Percentiles rank a stretch among this genome's conserved stretches.
Conservation (phyloP, 352 stramenopile genomes). For the Phytophthora capsici region DNA sequence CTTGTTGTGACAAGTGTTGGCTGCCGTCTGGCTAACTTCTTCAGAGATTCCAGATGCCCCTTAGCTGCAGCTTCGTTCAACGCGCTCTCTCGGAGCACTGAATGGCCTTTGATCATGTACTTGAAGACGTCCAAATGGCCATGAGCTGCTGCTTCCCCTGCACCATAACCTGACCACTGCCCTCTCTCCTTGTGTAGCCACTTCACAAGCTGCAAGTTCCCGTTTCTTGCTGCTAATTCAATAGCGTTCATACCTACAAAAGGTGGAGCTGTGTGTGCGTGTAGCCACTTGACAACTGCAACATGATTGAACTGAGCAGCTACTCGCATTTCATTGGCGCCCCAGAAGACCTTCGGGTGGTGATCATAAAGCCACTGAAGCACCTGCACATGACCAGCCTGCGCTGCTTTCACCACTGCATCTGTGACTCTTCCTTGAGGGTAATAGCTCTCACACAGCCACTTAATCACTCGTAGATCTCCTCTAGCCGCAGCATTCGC, state of each 20-base stretch:
- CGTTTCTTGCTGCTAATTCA: conserved; percentile 39
- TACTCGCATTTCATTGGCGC: conserved; percentile 38
- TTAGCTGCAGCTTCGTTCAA: conserved; percentile 38
- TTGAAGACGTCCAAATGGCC: conserved; percentile 46
- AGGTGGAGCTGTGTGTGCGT: conserved; percentile 34
- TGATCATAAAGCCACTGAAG: conserved; percentile 37
- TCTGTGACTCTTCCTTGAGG: conserved; percentile 33
- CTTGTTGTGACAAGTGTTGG: conserved; percentile 27
- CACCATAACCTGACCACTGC: conserved; percentile 45
- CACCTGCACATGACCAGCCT: conserved; percentile 22
- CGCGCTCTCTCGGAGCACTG: conserved; percentile 25
- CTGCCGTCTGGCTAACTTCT: conserved; percentile 30
- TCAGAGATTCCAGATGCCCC: conserved; percentile 40
- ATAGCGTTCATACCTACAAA: conserved; percentile 39
- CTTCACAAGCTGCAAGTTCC: conserved; percentile 42
- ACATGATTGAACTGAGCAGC: conserved; percentile 32
- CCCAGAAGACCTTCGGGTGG: conserved; percentile 39
- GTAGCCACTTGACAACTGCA: conserved; percentile 39
- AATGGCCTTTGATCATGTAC: conserved; percentile 49
- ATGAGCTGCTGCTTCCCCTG: conserved; percentile 37
- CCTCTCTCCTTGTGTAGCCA: conserved; percentile 38
- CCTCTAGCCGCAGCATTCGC: conserved; percentile 31
- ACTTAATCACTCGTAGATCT: conserved; percentile 32
- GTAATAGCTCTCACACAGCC: conserved; percentile 34
- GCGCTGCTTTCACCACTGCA: conserved; percentile 33